A percentile compares a stretch with the other conserved stretches of the same genome.
phyloP scores from a whole-genome alignment of 768 basidiomycete genomes.

The Leucosporidium scottii region DNA sequence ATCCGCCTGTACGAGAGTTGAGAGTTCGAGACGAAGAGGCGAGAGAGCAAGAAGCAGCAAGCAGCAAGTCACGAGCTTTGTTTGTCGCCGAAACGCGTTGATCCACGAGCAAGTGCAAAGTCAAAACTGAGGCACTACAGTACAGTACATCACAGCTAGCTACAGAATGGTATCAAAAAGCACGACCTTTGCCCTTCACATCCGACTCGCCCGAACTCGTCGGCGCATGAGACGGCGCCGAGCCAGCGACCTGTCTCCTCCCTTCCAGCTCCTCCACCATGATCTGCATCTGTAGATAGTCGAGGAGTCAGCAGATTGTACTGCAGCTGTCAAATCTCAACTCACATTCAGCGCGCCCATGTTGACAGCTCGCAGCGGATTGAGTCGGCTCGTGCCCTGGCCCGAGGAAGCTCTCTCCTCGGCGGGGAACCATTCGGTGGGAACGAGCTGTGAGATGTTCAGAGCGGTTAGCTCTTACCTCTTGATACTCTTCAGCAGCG shows the following conservation, averaged over 20 bases:
- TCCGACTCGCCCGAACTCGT: slow-evolving; percentile 6
- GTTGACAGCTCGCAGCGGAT: slow-evolving; percentile 5
- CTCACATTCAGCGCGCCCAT: slow-evolving; percentile 31
- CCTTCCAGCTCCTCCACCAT: slow-evolving; percentile 23
- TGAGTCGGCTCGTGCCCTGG: slow-evolving; percentile 14
- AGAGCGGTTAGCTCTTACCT: too few relatives aligned
- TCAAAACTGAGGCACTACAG: too few relatives aligned
- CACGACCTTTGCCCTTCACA: slow-evolving; percentile 21
- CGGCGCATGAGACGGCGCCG: slow-evolving; percentile 7
- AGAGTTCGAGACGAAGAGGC: too few relatives aligned
- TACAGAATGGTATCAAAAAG: not conserved
- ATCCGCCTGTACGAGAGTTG: too few relatives aligned
- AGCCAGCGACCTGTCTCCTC: slow-evolving; percentile 1
- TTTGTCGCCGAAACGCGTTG: too few relatives aligned
- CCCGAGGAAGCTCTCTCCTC: slow-evolving; percentile 11
- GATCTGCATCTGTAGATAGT: slow-evolving; percentile 15
- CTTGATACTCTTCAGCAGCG: too few relatives aligned
- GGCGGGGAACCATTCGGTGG: slow-evolving; percentile 16
- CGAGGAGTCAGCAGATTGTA: too few relatives aligned
- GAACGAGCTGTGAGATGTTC: not conserved
- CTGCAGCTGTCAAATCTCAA: not conserved
- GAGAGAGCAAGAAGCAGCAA: too few relatives aligned
- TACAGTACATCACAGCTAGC: too few relatives aligned
- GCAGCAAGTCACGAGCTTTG: too few relatives aligned
- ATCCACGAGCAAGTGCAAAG: too few relatives aligned